Percentiles rank a stretch among this genome's conserved stretches.
Conservation (phyloP, 108 stramenopile species). For the Nitzschia sp. region DNA sequence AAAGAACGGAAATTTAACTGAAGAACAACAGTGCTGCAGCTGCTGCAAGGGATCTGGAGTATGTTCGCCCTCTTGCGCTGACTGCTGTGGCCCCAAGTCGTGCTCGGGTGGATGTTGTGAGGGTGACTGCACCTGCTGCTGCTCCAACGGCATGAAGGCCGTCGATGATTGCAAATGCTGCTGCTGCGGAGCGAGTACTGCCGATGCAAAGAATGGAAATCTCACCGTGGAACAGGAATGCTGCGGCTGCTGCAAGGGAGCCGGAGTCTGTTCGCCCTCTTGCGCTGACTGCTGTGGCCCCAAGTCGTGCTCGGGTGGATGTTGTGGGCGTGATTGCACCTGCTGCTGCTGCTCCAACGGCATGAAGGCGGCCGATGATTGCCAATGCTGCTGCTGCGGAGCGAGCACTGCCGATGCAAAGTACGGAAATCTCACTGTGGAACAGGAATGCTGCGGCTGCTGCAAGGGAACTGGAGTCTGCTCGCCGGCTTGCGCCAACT, state of each 20-base stretch:
- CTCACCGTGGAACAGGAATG: slow-evolving; percentile 22
- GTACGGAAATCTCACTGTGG: slow-evolving; percentile 2
- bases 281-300: slow-evolving; percentile 5
- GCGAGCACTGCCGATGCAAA: background rate
- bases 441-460: slow-evolving; percentile 29
- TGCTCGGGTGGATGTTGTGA: background rate
- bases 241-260: slow-evolving; percentile 36
- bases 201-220: slow-evolving; percentile 12
- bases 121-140: slow-evolving; percentile 14
- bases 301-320: no score
- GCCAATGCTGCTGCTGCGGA: slow-evolving; percentile 38
- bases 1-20: background rate
- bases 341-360: no score
- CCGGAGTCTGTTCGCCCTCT: slow-evolving; percentile 13
- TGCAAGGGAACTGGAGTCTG: slow-evolving; percentile 35
- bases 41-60: slow-evolving; percentile 37
- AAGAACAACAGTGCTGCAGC: slow-evolving; percentile 17
- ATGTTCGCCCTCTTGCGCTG: slow-evolving; percentile 7
- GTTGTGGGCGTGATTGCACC: no score
- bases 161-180: slow-evolving; percentile 33
- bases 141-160: background rate
- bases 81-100: slow-evolving; percentile 5
- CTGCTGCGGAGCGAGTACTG: slow-evolving; percentile 32
- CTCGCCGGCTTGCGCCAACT: slow-evolving; percentile 6
- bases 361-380: slow-evolving; percentile 4